Base-by-base conservation (phyloP, 768 basidiomycete genomes). In the Hygrocybe punicea region DNA sequence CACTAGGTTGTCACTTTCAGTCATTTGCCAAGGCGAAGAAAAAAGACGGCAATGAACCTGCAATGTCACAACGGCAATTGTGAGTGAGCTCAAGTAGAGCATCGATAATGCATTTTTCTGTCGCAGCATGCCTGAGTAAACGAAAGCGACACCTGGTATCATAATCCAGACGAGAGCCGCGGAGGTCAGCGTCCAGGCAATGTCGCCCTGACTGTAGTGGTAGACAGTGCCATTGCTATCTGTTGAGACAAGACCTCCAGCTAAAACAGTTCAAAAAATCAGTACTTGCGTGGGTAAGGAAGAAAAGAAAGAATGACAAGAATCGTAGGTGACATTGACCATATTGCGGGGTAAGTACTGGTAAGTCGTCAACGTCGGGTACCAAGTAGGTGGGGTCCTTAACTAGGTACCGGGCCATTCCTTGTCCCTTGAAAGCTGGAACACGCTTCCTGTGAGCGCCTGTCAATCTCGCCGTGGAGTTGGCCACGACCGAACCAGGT, bases 31-130 rank as follows among this genome's bases (percentile, higher is more conserved):
- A 39, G 25, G 8, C 44, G 14, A 45, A 45, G 7, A 8, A 19
- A 8, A 23, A 23, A 50, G 21, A 9, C 39, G 61, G 23, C 50
- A 0, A 77, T 83, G 57, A 58, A 91, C 91, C 78, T 93, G 88
- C 76, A 93, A 93, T 4, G 86, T 86, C 25, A 93, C 89, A 63
- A 89, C 81, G 0, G 86, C 93, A 11, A 93, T 65, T 0, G 83
- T 81, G 62, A 87, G 80, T 80, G 93, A 84, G 53, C 84, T 84
- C 14, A 88, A 80, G 69, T 84, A 93, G 16, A 96, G 87, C 85
- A 95, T 90, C 37, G 86, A 89, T n/a, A 98, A 78, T 0, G 96
- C 96, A 63, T 97, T 97, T 74, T 98, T 98, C 58, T 96, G 77
- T 48, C 96, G 77, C 33, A 97, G 81, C 25, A 98, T 82, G 60